These are phyloP conservation scores for Dissoconium aciculare DNA, from an alignment of 2,329 filamentous ascomycete species.

Conservation along the genomic window DNA sequence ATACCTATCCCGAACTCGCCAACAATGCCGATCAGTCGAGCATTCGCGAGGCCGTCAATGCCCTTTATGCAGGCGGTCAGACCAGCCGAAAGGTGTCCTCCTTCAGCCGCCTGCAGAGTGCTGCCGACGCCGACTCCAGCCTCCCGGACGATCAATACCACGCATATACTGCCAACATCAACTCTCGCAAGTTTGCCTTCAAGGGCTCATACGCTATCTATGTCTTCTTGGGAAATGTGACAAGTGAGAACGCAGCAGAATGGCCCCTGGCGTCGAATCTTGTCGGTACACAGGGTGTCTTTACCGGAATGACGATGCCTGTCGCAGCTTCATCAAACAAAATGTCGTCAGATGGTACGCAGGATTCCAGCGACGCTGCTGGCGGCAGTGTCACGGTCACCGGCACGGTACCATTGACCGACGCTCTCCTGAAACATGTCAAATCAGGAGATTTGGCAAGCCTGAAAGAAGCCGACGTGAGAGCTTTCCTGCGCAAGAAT, in stretches of 20 bases:
- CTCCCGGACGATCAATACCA: slow-evolving; percentile 13
- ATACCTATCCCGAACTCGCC: slow-evolving; percentile 56
- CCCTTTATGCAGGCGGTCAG: slow-evolving; percentile 40
- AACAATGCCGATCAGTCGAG: slow-evolving; percentile 26
- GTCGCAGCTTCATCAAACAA: too few species aligned
- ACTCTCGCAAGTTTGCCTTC: slow-evolving; percentile 45
- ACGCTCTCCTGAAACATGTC: slow-evolving; percentile 25
- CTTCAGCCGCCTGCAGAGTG: neutral
- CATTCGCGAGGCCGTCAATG: slow-evolving; percentile 42
- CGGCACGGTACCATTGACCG: slow-evolving; percentile 33
- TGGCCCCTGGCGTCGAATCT: slow-evolving; percentile 44
- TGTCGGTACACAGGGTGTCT: slow-evolving; percentile 44
- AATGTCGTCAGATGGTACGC: too few species aligned
- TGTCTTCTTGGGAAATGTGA: slow-evolving; percentile 49
- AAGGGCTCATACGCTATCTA: slow-evolving; percentile 49
- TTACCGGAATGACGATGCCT: slow-evolving; percentile 15
- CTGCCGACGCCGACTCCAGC: slow-evolving; percentile 9
- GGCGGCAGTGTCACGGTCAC: slow-evolving; percentile 16
- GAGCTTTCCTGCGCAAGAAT: slow-evolving; percentile 19
- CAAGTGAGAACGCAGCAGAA: slow-evolving; percentile 26
- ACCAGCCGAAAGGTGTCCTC: slow-evolving; percentile 4
- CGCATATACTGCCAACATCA: slow-evolving; percentile 56
- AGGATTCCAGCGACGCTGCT: too few species aligned
- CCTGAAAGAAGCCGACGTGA: slow-evolving; percentile 16
- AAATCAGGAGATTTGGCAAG: slow-evolving; percentile 22